phyloP scores from a whole-genome alignment of 345 rosid species.

The Luvunga scandens region DNA sequence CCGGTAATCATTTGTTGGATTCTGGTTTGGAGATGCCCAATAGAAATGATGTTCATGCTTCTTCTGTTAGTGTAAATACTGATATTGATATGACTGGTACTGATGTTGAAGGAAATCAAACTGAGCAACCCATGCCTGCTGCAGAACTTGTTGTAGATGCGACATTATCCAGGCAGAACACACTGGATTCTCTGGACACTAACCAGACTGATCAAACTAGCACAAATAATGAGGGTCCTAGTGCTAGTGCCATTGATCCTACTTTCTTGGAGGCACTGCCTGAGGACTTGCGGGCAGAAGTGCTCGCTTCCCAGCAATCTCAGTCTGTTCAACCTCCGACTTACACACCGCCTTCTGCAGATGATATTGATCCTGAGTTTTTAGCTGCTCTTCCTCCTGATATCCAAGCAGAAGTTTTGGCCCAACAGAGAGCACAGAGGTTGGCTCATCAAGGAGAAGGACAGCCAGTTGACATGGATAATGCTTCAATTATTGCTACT shows the following conservation, averaged over 20 bases:
- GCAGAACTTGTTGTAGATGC: constrained; percentile 35
- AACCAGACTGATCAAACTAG: constrained; percentile 46
- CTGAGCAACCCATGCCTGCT: constrained; percentile 40
- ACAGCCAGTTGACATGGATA: constrained; percentile 99
- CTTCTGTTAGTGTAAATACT: constrained; percentile 36
- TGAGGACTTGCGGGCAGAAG: constrained; percentile 90
- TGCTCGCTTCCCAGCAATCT: constrained; percentile 96
- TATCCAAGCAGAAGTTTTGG: constrained; percentile 97
- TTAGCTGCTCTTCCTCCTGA: constrained; percentile 99
- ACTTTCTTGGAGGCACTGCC: constrained; percentile 96
- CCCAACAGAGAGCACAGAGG: constrained; percentile 96
- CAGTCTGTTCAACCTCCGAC: constrained; percentile 86
- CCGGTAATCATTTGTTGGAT: constrained; percentile 19
- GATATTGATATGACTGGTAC: constrained; percentile 79
- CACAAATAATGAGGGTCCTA: constrained; percentile 46
- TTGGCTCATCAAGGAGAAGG: constrained; percentile 88
- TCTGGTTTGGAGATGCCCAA: constrained; percentile 38
- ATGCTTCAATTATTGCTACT: constrained; percentile 96
- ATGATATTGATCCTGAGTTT: constrained; percentile 96
- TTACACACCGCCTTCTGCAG: constrained; percentile 82
- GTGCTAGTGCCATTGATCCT: constrained; percentile 84
- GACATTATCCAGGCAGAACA: constrained; percentile 41
- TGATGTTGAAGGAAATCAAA: constrained; percentile 59
- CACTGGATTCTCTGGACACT: constrained; percentile 46
- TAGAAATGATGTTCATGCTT: constrained; percentile 28